These are phyloP conservation scores for Sarocladium kiliense DNA, from an alignment of 2,329 filamentous ascomycete species.

Conservation along the genomic window DNA sequence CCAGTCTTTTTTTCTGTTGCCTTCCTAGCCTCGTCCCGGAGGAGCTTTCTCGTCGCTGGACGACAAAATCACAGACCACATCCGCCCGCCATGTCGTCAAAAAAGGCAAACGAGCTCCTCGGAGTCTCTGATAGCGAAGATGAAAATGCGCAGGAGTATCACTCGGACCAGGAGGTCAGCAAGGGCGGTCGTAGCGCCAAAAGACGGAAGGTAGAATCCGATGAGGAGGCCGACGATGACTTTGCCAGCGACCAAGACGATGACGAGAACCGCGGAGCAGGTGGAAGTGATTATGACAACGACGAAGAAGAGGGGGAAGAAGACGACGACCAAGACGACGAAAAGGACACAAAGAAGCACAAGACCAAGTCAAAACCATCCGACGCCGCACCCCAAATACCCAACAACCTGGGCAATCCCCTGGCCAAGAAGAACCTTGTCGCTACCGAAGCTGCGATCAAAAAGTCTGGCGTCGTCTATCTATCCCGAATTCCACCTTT, in stretches of 20 bases:
- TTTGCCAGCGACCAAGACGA: conserved; percentile 26
- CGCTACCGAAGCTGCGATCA: conserved; percentile 57
- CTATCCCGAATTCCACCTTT: conserved; percentile 81
- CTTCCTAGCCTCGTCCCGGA: too few relatives aligned
- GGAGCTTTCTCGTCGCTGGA: background rate
- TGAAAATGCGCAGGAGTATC: conserved; percentile 53
- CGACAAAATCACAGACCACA: background rate
- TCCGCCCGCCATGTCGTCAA: conserved; percentile 50
- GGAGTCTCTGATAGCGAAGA: conserved; percentile 55
- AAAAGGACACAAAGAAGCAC: conserved; percentile 15
- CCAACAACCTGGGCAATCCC: conserved; percentile 24
- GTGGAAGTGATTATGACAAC: conserved; percentile 20
- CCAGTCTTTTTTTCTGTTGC: conserved; percentile 4
- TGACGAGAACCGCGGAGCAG: conserved; percentile 11
- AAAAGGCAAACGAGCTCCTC: conserved; percentile 70
- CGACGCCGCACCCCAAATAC: conserved; percentile 21
- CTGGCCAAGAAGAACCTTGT: conserved; percentile 65
- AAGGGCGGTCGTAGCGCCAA: conserved; percentile 61
- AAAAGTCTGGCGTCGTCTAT: conserved; percentile 76
- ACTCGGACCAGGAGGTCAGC: conserved; percentile 64
- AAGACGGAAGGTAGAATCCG: conserved; percentile 50
- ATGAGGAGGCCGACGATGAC: conserved; percentile 31
- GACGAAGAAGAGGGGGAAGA: conserved; percentile 16
- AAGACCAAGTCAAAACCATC: conserved; percentile 15
- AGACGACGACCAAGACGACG: conserved; percentile 17